phyloP scores from a whole-genome alignment of 257 asterid genomes.

The Nicotiana obtusifolia region DNA sequence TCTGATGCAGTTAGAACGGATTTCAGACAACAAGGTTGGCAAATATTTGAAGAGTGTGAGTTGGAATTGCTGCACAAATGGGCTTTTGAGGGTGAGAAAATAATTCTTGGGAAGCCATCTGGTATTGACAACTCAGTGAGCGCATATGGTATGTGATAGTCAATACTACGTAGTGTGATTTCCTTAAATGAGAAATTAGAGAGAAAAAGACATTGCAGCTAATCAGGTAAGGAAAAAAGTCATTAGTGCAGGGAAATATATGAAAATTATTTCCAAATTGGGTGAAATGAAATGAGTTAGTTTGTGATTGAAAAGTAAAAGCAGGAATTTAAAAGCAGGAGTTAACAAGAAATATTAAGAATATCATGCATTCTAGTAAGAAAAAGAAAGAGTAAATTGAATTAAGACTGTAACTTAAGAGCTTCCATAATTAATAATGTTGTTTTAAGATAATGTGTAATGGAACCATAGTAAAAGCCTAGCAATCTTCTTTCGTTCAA shows the following conservation, averaged over 20 bases:
- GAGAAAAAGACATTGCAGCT: background rate
- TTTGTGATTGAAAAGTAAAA: background rate
- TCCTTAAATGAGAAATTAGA: background rate
- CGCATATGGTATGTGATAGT: constrained; percentile 71
- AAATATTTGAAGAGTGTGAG: constrained; percentile 57
- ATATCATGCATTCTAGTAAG: background rate
- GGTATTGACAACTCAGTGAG: constrained; percentile 98
- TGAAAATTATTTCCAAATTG: background rate
- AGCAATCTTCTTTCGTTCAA: too few relatives aligned
- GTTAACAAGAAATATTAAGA: background rate
- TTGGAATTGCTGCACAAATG: constrained; percentile 84
- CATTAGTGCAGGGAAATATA: background rate
- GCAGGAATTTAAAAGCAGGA: background rate
- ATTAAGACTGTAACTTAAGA: background rate
- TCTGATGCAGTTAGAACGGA: constrained; percentile 62
- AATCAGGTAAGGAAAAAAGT: background rate
- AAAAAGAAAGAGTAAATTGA: background rate
- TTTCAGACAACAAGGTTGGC: constrained; percentile 90
- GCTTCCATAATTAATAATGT: background rate
- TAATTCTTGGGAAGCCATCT: constrained; percentile 95
- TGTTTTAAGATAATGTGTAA: background rate
- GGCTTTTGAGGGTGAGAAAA: constrained; percentile 97
- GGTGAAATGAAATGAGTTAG: background rate
- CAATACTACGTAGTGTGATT: background rate
- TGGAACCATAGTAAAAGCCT: background rate